Base-by-base conservation (phyloP, 805 yeast species). In the Barnettozyma vustinii region DNA sequence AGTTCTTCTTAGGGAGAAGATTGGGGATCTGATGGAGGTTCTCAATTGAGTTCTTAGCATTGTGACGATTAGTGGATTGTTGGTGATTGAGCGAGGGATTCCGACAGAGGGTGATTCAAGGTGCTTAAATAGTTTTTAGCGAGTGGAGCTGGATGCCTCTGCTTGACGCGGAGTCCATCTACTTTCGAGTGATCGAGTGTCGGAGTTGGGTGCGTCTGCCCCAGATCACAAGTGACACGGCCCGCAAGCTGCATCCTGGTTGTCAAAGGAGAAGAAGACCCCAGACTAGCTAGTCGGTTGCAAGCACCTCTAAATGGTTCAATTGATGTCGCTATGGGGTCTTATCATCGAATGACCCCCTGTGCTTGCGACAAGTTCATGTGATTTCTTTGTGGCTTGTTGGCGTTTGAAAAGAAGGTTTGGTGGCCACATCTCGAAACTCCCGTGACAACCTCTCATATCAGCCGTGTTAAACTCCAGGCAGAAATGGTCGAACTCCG, bases 11-110 rank as follows among this genome's bases (percentile, higher is more conserved):
- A 51, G 37, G 43, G 45, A 37, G 13, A 43, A 45, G 53, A 55
- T 50, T 47, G 54, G 58, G 46, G 57, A 51, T 56, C 56, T 57
- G 49, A 49, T 23, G 23, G 50, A 39, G 37, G 56, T 49, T 51
- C 53, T 56, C 47, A 53, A 49, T 44, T 54, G 44, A 25, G 60
- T 56, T 58, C 62, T 58, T 44, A 58, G 44, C 62, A 58, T 58
- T 53, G 51, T 54, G 12, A 16, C 19, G 20, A 25, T 18, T 37
- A 26, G 39, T 39, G 37, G 33, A 20, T 9, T 10, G 25, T 12
- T 18, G 39, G 21, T 18, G 39, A 10, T n/a, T 5, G 21, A 16
- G 21, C 3, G 16, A 21, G 15, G 16, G 9, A 21, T 6, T 13
- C 5, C 2, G 27, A 5, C 9, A 6, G 5, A 5, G 15, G 41